Evolutionary conservation across 2,329 filamentous ascomycete species (phyloP), one percentile per base, ranked within the genome.

Genomic region (Hysterium pulicare): DNA sequence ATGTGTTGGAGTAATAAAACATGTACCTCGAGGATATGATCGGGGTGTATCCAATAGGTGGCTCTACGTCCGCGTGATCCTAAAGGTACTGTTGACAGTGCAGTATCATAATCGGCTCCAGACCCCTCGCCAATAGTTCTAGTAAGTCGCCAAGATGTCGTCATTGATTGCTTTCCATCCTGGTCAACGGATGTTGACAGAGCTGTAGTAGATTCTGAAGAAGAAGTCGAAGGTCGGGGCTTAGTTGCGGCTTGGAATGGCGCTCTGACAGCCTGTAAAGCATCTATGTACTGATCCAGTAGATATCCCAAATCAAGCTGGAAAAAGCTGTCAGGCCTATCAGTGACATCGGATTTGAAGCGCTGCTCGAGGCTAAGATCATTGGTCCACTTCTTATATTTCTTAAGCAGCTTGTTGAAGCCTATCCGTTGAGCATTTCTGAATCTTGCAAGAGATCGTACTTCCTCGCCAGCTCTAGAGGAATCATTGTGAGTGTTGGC

Each of bases 351-450:
- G 22, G 83, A 76, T 47, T 78, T 81, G 66, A 93, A 86, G 19
- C 83, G 79, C 34, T 72, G 70, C 46, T 78, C 78, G 17, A 93
- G 71, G 0, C 77, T 74, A 5, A 73, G 73, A 17, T 87, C 90
- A 31, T 82, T 82, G 3, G 87, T 91, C 88, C 88, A 93, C 76
- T 90, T 90, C 76, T 84, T 73, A 68, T 93, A 91, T 62, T 94
- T 94, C 64, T 91, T 93, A 24, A 90, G 71, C 28, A 94, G 83
- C 68, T 94, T 94, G 42, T 81, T 79, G 55, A 94, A 90, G 3
- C 85, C 88, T 4, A 84, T 79, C 8, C 83, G 75, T 60, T 94
- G 88, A 2, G 85, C 84, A 45, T 78, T 76, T 49, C 84, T 79
- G 55, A 91, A 94, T 32, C 87, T 81, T 26, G 80, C 77, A 5